These are phyloP conservation scores for Yarrowia sp. DNA, from an alignment of 805 yeast species.

Conservation along the genomic window DNA sequence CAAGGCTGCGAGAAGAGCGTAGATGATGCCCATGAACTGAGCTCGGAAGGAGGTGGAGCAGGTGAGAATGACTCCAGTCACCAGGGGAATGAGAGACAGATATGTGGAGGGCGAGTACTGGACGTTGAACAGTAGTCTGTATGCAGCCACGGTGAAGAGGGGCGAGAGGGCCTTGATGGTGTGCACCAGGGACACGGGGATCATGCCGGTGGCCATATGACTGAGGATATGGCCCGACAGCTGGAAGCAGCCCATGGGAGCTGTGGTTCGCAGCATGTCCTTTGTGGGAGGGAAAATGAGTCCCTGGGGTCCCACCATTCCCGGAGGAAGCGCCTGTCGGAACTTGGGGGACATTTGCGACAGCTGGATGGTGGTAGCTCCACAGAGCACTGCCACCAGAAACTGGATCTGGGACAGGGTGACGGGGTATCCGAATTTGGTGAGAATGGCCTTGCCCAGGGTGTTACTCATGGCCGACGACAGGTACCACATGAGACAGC, in stretches of 20 bases:
- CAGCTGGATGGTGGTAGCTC: slow-evolving; percentile 55
- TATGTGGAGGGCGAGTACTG: slow-evolving; percentile 72
- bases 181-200: slow-evolving; percentile 95
- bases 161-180: slow-evolving; percentile 94
- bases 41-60: slow-evolving; percentile 55
- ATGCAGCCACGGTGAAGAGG: slow-evolving; percentile 81
- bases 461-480: slow-evolving; percentile 82
- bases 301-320: slow-evolving; percentile 46
- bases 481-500: slow-evolving; percentile 82
- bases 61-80: slow-evolving; percentile 81
- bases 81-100: slow-evolving; percentile 76
- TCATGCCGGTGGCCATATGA: slow-evolving; percentile 88
- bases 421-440: slow-evolving; percentile 77
- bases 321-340: slow-evolving; percentile 51
- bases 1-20: slow-evolving; percentile 70
- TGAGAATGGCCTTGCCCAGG: slow-evolving; percentile 77
- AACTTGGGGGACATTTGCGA: slow-evolving; percentile 49
- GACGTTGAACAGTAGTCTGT: slow-evolving; percentile 65
- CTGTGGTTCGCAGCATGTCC: slow-evolving; percentile 55
- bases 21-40: slow-evolving; percentile 67
- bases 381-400: slow-evolving; percentile 68
- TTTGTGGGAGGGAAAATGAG: slow-evolving; percentile 46
- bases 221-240: slow-evolving; percentile 89
- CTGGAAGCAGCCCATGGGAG: slow-evolving; percentile 96
- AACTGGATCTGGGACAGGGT: slow-evolving; percentile 90